Conservation (phyloP, 495 filamentous ascomycete genomes). For the Arthonia radiata region DNA sequence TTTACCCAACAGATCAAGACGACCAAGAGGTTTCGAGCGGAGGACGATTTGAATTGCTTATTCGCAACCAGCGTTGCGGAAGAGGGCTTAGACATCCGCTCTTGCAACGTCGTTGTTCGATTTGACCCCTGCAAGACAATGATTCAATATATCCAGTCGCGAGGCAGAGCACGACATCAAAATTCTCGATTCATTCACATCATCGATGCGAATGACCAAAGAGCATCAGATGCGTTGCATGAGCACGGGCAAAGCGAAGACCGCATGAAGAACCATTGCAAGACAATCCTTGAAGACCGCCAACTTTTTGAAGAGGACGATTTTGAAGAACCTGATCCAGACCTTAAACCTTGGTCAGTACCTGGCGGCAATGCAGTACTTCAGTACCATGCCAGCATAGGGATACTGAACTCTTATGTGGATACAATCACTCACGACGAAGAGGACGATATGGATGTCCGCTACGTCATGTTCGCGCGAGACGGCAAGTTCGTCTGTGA, state of each 20-base stretch:
- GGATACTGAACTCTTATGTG: too few relatives aligned
- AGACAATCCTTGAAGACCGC: too few relatives aligned
- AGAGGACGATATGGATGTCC: constrained; percentile 26
- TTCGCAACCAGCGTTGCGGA: constrained; percentile 81
- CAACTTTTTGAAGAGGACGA: too few relatives aligned
- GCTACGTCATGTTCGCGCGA: constrained; percentile 33
- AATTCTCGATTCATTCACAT: constrained; percentile 70
- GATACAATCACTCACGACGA: constrained; percentile 38
- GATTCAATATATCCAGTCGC: constrained; percentile 89
- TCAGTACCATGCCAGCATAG: too few relatives aligned
- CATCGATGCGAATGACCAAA: too few relatives aligned
- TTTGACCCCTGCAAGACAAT: constrained; percentile 24
- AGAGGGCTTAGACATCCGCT: constrained; percentile 86
- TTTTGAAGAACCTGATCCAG: too few relatives aligned
- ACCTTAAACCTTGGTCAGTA: too few relatives aligned
- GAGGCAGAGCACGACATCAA: constrained; percentile 59
- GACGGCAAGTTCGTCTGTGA: constrained; percentile 52
- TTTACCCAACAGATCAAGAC: constrained; percentile 54
- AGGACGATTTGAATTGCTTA: constrained; percentile 64
- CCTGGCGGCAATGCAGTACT: too few relatives aligned
- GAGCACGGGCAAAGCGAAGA: too few relatives aligned
- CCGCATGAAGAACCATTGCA: too few relatives aligned
- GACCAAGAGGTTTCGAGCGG: constrained; percentile 52
- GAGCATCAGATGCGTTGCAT: too few relatives aligned
- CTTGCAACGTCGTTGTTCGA: constrained; percentile 19